Base-by-base conservation (phyloP, 345 rosid genomes). In the Abelmoschus esculentus region DNA sequence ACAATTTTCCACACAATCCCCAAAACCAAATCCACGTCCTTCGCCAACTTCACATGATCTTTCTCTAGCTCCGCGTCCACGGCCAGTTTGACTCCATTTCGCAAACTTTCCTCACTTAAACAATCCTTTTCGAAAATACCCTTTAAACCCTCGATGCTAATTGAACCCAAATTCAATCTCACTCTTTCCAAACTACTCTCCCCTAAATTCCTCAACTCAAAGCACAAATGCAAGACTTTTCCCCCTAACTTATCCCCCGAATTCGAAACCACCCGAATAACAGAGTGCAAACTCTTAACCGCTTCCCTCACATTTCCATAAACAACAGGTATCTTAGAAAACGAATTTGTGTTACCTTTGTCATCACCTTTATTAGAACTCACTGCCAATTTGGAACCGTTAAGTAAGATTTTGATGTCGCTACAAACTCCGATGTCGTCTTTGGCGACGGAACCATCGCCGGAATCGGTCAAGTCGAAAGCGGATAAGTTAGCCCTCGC, bases 351-450 rank as follows among this genome's bases (percentile, higher is more conserved):
- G 34, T 80, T 69, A 10, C 56, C 47, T 58, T 81, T 82, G 2
- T n/a, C 62, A 56, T 56, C 63, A 19, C 74, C 69, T 32, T 71
- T 61, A 13, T 18, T 50, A 49, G 46, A 47, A 71, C 14, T 44
- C 15, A 86, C 88, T 31, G 78, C 87, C 73, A 81, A 69, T 81
- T 87, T 86, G 55, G 91, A 95, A 26, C 92, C 90, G 67, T 80
- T 88, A 2, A 91, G 86, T 80, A 91, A 77, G 65, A 89, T 84
- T 79, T 81, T 88, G 78, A 89, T 70, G 76, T 90, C 99, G 75
- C 86, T 78, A 15, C 93, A 87, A 44, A 90, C 92, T 56, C 75
- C 84, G 68, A 82, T 80, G 26, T 78, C 87, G 26, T 89, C 97
- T 81, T 91, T 91, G 3, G 82, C 78, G 15, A 83, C 81, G 42